Conservation (phyloP, 805 yeast species). For the Isabelozyma heimii region DNA sequence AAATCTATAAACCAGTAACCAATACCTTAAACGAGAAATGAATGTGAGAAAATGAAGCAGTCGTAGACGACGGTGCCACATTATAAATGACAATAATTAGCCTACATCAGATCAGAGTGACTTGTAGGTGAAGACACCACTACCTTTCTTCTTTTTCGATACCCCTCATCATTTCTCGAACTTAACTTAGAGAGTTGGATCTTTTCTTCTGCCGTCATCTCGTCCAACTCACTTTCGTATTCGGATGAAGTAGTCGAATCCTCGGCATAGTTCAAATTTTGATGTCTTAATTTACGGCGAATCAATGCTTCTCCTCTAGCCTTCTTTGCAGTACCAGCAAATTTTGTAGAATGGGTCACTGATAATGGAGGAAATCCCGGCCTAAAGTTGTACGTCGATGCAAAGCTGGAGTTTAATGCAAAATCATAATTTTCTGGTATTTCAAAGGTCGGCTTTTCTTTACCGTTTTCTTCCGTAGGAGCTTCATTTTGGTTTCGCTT, state of each 20-base stretch:
- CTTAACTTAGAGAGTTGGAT: background rate
- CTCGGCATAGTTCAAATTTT: background rate
- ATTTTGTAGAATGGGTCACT: slow-evolving; percentile 28
- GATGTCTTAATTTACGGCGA: slow-evolving; percentile 4
- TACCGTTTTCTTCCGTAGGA: background rate
- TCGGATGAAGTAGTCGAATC: slow-evolving; percentile 13
- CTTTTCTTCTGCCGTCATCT: slow-evolving; percentile 1
- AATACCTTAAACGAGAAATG: background rate
- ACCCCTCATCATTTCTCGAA: slow-evolving; percentile 3
- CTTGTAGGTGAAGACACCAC: slow-evolving; percentile 1
- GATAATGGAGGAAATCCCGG: slow-evolving; percentile 39
- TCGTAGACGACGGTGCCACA: no score
- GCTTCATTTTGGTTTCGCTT: slow-evolving; percentile 3
- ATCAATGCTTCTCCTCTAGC: slow-evolving; percentile 1
- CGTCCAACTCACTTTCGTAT: slow-evolving; percentile 13
- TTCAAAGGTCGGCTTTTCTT: background rate
- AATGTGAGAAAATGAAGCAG: background rate
- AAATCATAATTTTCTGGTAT: slow-evolving; percentile 30
- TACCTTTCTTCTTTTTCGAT: slow-evolving; percentile 5
- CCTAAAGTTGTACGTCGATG: slow-evolving; percentile 25
- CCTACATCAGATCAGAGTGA: background rate
- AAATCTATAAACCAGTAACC: background rate
- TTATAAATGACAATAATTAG: background rate
- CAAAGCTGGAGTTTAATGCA: slow-evolving; percentile 24
- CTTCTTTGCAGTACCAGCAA: slow-evolving; percentile 10